A percentile compares a stretch with the other conserved stretches of the same genome.
phyloP scores from a whole-genome alignment of 2,329 filamentous ascomycete genomes.

The Aspergillus niger region DNA sequence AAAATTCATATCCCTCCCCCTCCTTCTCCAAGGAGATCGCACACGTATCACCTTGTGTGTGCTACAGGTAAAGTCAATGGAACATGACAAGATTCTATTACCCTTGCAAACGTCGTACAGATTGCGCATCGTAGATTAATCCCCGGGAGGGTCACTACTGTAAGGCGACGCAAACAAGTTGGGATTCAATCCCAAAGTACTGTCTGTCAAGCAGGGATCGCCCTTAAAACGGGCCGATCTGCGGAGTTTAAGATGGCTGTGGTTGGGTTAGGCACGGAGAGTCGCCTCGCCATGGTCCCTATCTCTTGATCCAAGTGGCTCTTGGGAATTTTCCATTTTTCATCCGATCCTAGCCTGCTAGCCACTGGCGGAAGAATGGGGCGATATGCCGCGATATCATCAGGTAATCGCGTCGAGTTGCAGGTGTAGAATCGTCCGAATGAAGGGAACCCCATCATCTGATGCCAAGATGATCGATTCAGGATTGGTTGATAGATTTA shows the following conservation, averaged over 20 bases:
- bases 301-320: neutral
- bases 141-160: neutral
- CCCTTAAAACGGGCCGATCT: slow-evolving; percentile 2
- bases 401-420: slow-evolving; percentile 9
- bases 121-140: neutral
- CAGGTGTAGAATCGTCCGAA: neutral
- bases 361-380: slow-evolving; percentile 5
- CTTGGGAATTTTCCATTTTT: neutral
- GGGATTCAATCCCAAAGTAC: neutral
- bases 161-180: neutral
- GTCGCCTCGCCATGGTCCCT: neutral
- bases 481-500: slow-evolving; percentile 15
- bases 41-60: slow-evolving; percentile 6
- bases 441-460: slow-evolving; percentile 16
- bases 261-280: neutral
- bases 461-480: slow-evolving; percentile 21
- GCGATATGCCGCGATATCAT: slow-evolving; percentile 11
- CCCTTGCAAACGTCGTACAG: neutral
- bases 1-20: neutral
- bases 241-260: neutral
- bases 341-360: neutral
- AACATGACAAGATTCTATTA: neutral
- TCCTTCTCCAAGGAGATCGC: neutral
- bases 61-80: slow-evolving; percentile 1
- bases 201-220: slow-evolving; percentile 1